Percentiles rank a stretch among this genome's conserved stretches.
phyloP scores from a whole-genome alignment of 257 asterid genomes.

The Solanum stenotomum region DNA sequence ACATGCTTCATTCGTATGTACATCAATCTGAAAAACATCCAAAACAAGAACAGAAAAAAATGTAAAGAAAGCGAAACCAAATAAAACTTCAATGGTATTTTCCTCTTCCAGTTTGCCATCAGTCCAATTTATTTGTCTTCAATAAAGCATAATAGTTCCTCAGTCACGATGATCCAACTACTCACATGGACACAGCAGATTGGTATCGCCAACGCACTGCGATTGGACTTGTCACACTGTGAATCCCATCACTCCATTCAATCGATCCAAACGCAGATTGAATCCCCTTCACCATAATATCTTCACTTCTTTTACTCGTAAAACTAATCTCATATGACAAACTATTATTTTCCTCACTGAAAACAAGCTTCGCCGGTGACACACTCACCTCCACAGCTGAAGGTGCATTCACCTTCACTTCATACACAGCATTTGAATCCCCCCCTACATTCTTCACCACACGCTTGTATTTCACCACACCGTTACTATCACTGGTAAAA shows the following conservation, averaged over 20 bases:
- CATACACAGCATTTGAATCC: constrained; percentile 28
- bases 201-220: constrained; percentile 44
- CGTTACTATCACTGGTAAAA: constrained; percentile 8
- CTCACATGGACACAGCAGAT: constrained; percentile 44
- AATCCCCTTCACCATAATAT: constrained; percentile 11
- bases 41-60: neutral
- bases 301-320: constrained; percentile 13
- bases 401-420: constrained; percentile 66
- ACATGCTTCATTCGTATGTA: neutral
- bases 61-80: neutral
- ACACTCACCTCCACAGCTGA: constrained; percentile 64
- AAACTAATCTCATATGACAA: constrained; percentile 68
- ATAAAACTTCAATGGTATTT: neutral
- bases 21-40: neutral
- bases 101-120: neutral
- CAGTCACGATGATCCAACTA: neutral
- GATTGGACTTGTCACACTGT: constrained; percentile 68
- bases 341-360: constrained; percentile 22
- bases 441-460: constrained; percentile 67
- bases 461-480: constrained; percentile 55
- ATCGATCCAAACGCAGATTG: constrained; percentile 63
- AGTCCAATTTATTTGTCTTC: neutral
- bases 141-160: neutral
- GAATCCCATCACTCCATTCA: constrained; percentile 70
- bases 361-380: constrained; percentile 52